Base-by-base conservation (phyloP, 78 protist species). In the Capsaspora owczarzaki region DNA sequence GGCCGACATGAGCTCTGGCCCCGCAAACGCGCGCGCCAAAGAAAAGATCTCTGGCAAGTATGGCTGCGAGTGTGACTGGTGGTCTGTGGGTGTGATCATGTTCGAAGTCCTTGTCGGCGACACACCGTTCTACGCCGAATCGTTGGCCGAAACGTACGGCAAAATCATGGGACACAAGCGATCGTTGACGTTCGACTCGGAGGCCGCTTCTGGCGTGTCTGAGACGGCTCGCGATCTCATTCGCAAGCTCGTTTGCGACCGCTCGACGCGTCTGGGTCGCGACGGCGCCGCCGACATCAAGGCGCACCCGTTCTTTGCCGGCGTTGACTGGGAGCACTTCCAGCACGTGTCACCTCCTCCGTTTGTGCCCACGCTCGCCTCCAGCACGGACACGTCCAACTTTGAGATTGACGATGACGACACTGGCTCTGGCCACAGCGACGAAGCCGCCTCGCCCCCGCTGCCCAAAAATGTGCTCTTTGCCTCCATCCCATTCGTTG, bases 11-110 rank as follows among this genome's bases (percentile, higher is more conserved):
- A n/a, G n/a, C n/a, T n/a, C n/a, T n/a, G n/a, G n/a, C n/a, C n/a
- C n/a, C n/a, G n/a, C n/a, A n/a, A n/a, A n/a, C n/a, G n/a, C n/a
- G n/a, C n/a, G n/a, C n/a, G n/a, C n/a, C n/a, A n/a, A n/a, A n/a
- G n/a, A n/a, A n/a, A n/a, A n/a, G n/a, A n/a, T n/a, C n/a, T n/a
- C n/a, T n/a, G 41, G 53, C 56, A 10, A 63, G n/a, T 16, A 25
- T 27, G 83, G 53, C 29, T 90, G 88, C 82, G 85, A 87, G 38
- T 86, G 76, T 19, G 93, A 89, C 82, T 85, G 83, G 85, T 91
- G 94, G 94, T 75, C 86, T 0, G 82, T 91, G 20, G 94, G 94
- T 35, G 86, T 89, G 38, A 76, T 89, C 77, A 1, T 89, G 49
- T 91, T 63, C 79, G 93, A 91, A 81, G 61, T 92, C 83, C 81